A percentile compares a stretch with the other conserved stretches of the same genome.
Evolutionary conservation across 306 rosid species (phyloP).

Genomic region (Mucuna pruriens): DNA sequence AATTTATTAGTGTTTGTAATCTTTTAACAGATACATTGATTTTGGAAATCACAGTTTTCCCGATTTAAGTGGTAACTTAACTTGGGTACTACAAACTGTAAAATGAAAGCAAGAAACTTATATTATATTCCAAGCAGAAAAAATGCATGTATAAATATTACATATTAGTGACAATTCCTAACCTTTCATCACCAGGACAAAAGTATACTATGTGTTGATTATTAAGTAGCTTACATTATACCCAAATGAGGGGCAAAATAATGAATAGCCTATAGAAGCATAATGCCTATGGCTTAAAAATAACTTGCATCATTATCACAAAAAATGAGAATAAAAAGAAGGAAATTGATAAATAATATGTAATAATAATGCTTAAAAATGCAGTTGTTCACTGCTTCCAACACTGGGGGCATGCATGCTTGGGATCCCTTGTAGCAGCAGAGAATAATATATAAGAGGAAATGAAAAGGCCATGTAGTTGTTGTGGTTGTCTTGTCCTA

Average conservation of each 20-base stretch:
- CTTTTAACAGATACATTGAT: neutral
- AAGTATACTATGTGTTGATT: conserved; percentile 40
- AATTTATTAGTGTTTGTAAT: neutral
- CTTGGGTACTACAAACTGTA: neutral
- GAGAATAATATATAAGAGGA: conserved; percentile 22
- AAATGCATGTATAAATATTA: conserved; percentile 17
- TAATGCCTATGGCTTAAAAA: conserved; percentile 43
- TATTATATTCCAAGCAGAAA: conserved; percentile 15
- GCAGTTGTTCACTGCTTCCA: conserved; percentile 46
- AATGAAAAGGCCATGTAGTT: conserved; percentile 32
- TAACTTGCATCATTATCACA: conserved; percentile 52
- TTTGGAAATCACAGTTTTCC: neutral
- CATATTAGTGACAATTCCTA: conserved; percentile 13
- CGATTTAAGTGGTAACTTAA: neutral
- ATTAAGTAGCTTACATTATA: conserved; percentile 50
- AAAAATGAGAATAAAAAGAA: conserved; percentile 17
- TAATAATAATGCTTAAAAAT: conserved; percentile 65
- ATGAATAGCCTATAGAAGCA: conserved; percentile 56
- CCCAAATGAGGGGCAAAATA: conserved; percentile 30
- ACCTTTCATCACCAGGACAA: conserved; percentile 37
- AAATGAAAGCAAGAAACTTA: conserved; percentile 17
- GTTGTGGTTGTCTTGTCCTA: conserved; percentile 43
- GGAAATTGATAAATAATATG: conserved; percentile 27
- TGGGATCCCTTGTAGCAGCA: conserved; percentile 52
- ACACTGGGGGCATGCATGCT: conserved; percentile 44